phyloP scores from a whole-genome alignment of 352 stramenopile species.

The Halophytophthora polymorphica region DNA sequence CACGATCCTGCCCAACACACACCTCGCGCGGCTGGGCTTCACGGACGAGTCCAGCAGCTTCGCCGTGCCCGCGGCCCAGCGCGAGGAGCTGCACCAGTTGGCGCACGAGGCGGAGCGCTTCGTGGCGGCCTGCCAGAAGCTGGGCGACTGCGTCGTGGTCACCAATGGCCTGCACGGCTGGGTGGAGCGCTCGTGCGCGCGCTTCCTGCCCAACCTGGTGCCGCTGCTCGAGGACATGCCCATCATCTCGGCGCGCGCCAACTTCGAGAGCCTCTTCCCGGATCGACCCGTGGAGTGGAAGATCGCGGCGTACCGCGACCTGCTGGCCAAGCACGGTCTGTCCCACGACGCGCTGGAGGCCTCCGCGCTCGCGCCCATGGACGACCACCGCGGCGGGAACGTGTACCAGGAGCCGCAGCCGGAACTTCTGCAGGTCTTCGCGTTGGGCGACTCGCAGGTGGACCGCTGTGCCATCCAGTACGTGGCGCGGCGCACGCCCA shows the following conservation, averaged over 20 bases:
- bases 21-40: conserved; percentile 63
- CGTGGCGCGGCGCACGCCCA: conserved; percentile 42
- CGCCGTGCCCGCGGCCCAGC: conserved; percentile 30
- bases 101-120: conserved; percentile 40
- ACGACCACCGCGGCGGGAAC: conserved; percentile 15
- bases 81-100: conserved; percentile 31
- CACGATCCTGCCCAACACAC: conserved; percentile 74
- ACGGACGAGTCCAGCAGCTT: conserved; percentile 47
- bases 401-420: conserved; percentile 24
- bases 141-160: conserved; percentile 55
- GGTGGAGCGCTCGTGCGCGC: conserved; percentile 72
- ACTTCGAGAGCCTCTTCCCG: conserved; percentile 60
- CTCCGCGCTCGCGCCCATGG: conserved; percentile 3
- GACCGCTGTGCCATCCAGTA: conserved; percentile 75
- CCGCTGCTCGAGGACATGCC: conserved; percentile 56
- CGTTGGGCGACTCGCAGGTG: conserved; percentile 64
- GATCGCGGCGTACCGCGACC: conserved; percentile 60
- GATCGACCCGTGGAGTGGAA: conserved; percentile 76
- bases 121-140: conserved; percentile 42
- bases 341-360: conserved; percentile 11
- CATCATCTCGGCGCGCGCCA: conserved; percentile 62
- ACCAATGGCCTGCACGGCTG: conserved; percentile 69
- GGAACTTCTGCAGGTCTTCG: conserved; percentile 57
- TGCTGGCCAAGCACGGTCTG: conserved; percentile 37
- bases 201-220: conserved; percentile 59